A percentile compares a stretch with the other conserved stretches of the same genome.
phyloP scores from a whole-genome alignment of 371 early-diverging fungal genomes.

The Circinella umbellata region DNA sequence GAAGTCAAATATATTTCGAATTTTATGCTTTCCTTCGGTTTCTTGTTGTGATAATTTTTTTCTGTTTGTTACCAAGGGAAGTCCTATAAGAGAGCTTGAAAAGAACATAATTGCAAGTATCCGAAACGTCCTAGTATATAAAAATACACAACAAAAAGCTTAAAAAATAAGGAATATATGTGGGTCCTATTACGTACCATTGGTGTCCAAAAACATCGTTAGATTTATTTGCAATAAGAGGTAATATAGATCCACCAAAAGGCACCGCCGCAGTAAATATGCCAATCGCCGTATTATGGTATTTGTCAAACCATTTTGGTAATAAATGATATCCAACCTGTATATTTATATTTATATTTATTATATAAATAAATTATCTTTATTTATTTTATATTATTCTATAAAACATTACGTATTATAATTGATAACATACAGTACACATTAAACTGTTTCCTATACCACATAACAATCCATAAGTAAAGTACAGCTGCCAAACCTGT shows the following conservation, averaged over 20 bases:
- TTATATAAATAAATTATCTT: not conserved
- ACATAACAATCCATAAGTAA: not conserved
- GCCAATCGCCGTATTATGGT: not conserved
- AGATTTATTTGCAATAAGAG: not conserved
- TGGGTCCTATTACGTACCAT: no score
- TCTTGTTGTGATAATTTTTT: not conserved
- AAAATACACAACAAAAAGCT: no score
- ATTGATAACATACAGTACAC: not conserved
- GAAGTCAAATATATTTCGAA: not conserved
- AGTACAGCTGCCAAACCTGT: constrained; percentile 1
- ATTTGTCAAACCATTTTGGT: constrained; percentile 1
- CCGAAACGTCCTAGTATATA: no score
- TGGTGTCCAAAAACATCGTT: not conserved
- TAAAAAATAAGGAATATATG: no score
- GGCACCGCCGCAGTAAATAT: not conserved
- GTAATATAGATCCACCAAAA: not conserved
- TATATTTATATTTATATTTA: not conserved
- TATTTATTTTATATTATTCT: no score
- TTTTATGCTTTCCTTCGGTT: not conserved
- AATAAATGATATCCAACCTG: not conserved
- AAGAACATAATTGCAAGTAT: not conserved
- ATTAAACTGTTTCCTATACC: not conserved
- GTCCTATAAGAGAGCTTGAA: not conserved
- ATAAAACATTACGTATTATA: not conserved
- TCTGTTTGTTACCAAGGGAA: not conserved